Conservation (phyloP, 176 grass and related monocot species). For the Musa troglodytarum region DNA sequence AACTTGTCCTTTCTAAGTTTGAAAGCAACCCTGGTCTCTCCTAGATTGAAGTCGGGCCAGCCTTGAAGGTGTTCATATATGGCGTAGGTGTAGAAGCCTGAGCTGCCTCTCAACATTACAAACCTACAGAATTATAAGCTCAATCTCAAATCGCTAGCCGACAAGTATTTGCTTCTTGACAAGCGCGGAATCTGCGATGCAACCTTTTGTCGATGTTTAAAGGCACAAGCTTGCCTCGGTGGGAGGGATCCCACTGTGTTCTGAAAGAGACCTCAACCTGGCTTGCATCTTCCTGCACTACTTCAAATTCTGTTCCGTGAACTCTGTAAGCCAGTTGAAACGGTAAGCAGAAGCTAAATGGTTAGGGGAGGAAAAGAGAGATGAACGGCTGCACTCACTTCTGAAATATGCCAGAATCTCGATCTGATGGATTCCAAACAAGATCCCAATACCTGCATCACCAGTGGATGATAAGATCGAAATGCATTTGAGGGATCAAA, state of each 20-base stretch:
- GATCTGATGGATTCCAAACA: too few species aligned
- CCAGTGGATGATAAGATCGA: too few species aligned
- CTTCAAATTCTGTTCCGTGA: slow-evolving; percentile 33
- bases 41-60: slow-evolving; percentile 36
- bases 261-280: slow-evolving; percentile 75
- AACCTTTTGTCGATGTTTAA: slow-evolving; percentile 62
- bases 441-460: too few species aligned
- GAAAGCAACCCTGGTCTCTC: slow-evolving; percentile 36
- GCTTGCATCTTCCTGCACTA: slow-evolving; percentile 25
- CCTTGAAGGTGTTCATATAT: slow-evolving; percentile 43
- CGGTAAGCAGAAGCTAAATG: neutral
- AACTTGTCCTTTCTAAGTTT: slow-evolving; percentile 23
- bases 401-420: slow-evolving; percentile 24
- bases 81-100: slow-evolving; percentile 65
- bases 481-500: too few species aligned
- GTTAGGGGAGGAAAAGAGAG: neutral
- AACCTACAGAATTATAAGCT: slow-evolving; percentile 23
- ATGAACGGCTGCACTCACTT: slow-evolving; percentile 26
- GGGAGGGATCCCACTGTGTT: slow-evolving; percentile 41
- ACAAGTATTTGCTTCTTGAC: neutral
- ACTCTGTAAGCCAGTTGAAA: slow-evolving; percentile 31
- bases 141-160: neutral
- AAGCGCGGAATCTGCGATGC: neutral
- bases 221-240: neutral
- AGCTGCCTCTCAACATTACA: slow-evolving; percentile 48